Evolutionary conservation across 176 grass and related monocot genomes (phyloP).

Genomic region (Eleusine coracana): DNA sequence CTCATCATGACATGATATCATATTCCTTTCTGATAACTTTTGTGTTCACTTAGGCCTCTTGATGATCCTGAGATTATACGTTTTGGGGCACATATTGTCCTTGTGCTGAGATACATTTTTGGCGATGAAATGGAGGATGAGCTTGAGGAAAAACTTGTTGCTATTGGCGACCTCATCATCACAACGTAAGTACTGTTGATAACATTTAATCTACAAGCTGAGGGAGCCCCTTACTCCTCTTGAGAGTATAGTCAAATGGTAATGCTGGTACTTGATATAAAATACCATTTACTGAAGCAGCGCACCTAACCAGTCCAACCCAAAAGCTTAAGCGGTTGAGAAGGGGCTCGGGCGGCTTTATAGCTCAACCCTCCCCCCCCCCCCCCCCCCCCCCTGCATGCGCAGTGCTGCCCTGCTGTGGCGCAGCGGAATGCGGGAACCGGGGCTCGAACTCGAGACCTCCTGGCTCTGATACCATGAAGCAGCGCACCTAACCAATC

Average conservation of each 20-base stretch:
- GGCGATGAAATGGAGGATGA: conserved; percentile 79
- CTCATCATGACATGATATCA: conserved; percentile 5
- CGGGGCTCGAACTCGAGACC: no score
- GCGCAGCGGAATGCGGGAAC: no score
- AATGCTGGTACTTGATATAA: background rate
- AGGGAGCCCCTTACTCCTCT: background rate
- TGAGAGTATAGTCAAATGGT: background rate
- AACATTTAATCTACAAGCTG: background rate
- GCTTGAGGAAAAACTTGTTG: conserved; percentile 76
- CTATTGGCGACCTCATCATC: conserved; percentile 88
- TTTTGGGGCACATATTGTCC: conserved; percentile 91
- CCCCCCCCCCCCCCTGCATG: no score
- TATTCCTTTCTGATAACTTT: conserved; percentile 14
- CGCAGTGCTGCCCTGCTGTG: no score
- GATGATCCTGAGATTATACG: conserved; percentile 86
- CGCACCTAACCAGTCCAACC: no score
- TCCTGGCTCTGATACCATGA: no score
- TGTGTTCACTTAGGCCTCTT: conserved; percentile 55
- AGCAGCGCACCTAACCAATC: no score
- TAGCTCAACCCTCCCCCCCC: no score
- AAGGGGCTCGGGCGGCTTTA: no score
- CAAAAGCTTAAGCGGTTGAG: no score
- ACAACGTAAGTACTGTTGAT: conserved; percentile 62
- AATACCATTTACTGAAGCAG: no score
- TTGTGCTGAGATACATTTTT: conserved; percentile 81